Evolutionary conservation across 2,329 filamentous ascomycete species (phyloP).

Genomic region (Colletotrichum euphorbiae): DNA sequence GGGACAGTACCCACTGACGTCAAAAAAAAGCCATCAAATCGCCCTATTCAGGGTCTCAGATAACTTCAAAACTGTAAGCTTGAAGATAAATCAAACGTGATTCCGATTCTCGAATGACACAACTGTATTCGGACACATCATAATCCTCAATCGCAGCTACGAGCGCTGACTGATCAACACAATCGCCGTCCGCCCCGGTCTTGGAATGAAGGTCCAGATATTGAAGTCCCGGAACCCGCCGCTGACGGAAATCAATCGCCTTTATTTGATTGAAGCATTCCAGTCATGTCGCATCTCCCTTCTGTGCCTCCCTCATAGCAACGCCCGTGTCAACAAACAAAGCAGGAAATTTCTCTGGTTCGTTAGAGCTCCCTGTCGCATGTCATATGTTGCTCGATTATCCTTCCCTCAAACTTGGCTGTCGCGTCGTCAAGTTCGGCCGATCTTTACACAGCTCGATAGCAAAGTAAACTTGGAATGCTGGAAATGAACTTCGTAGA

Average conservation of each 20-base stretch:
- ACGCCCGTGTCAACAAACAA: slow-evolving; percentile 24
- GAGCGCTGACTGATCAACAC: no score
- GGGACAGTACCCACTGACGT: no score
- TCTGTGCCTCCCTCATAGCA: not conserved
- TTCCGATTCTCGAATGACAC: no score
- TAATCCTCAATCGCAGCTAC: no score
- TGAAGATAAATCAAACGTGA: no score
- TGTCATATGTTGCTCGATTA: not conserved
- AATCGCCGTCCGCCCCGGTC: not conserved
- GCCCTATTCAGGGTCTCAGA: no score
- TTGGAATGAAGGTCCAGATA: not conserved
- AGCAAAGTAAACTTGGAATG: not conserved
- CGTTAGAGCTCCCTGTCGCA: not conserved
- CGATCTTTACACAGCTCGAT: not conserved
- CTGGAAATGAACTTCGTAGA: slow-evolving; percentile 19
- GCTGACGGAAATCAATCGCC: not conserved
- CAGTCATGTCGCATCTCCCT: slow-evolving; percentile 10
- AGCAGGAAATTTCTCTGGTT: not conserved
- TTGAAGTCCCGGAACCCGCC: not conserved
- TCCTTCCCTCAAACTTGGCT: not conserved
- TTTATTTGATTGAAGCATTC: slow-evolving; percentile 31
- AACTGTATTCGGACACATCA: no score
- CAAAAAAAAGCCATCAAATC: no score
- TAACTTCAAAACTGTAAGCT: no score
- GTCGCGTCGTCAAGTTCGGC: not conserved